A percentile compares a stretch with the other conserved stretches of the same genome.
phyloP scores from a whole-genome alignment of 805 yeast genomes.

The Hanseniaspora taiwanica region DNA sequence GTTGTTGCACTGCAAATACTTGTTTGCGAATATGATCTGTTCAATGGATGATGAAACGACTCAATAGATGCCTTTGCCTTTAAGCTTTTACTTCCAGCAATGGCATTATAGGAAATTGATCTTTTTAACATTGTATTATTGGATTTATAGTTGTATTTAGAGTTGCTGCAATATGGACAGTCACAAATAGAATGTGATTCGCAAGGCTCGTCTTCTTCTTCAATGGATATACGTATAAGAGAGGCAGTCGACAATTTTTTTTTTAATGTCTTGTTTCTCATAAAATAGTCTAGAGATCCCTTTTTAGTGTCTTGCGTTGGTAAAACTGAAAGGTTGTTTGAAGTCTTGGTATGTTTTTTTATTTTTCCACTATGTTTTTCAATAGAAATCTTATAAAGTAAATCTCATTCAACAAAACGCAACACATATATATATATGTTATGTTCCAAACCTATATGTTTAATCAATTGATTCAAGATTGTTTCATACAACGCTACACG shows the following conservation, averaged over 20 bases:
- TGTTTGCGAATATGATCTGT: neutral
- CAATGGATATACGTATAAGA: neutral
- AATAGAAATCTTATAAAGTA: no score
- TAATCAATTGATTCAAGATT: neutral
- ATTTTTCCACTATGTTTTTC: no score
- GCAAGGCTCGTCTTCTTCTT: slow-evolving; percentile 1
- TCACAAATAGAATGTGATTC: neutral
- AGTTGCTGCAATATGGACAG: neutral
- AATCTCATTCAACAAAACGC: no score
- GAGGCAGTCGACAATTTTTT: neutral
- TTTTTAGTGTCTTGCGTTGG: no score
- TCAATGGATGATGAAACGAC: neutral
- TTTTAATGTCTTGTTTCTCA: neutral
- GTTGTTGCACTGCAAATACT: slow-evolving; percentile 1
- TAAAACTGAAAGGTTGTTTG: neutral
- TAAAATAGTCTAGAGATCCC: neutral
- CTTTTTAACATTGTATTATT: neutral
- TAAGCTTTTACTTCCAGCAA: neutral
- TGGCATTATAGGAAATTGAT: neutral
- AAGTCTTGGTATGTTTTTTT: neutral
- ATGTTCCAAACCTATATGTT: no score
- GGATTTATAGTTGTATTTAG: no score
- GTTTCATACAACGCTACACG: neutral
- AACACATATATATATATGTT: no score
- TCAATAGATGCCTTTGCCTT: neutral